phyloP scores from a whole-genome alignment of 2,329 filamentous ascomycete species.

The Sordariomycetes sp. region DNA sequence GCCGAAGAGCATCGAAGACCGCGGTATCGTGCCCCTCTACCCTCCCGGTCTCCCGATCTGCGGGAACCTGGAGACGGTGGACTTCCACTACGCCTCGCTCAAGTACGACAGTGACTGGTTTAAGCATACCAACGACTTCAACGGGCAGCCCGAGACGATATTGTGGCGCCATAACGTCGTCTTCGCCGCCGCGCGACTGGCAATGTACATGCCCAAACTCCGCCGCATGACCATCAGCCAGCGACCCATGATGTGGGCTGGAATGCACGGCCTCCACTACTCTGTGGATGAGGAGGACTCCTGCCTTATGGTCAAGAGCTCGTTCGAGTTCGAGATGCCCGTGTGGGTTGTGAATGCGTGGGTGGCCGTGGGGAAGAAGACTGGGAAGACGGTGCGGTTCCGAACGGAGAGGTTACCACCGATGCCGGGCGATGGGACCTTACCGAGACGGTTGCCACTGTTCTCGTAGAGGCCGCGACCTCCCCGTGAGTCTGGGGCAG shows the following conservation, averaged over 20 bases:
- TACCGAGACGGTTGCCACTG: background rate
- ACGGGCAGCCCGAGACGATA: slow-evolving; percentile 9
- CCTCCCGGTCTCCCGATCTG: slow-evolving; percentile 5
- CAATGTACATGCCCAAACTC: slow-evolving; percentile 12
- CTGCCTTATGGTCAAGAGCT: slow-evolving; percentile 10
- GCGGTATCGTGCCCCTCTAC: slow-evolving; percentile 6
- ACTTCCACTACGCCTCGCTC: slow-evolving; percentile 11
- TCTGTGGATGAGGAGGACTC: slow-evolving; percentile 2
- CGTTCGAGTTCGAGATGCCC: slow-evolving; percentile 12
- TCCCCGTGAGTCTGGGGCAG: background rate
- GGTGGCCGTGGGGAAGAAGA: slow-evolving; percentile 10
- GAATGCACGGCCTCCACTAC: slow-evolving; percentile 12
- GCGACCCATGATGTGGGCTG: slow-evolving; percentile 13
- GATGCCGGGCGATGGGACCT: background rate
- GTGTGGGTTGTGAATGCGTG: slow-evolving; percentile 12
- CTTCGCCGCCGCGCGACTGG: slow-evolving; percentile 12
- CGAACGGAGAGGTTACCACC: background rate
- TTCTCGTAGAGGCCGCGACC: background rate
- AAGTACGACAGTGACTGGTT: slow-evolving; percentile 12
- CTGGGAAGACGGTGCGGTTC: slow-evolving; percentile 3
- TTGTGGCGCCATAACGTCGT: slow-evolving; percentile 12
- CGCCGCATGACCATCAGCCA: slow-evolving; percentile 10
- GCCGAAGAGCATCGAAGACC: slow-evolving; percentile 8
- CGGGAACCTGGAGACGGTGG: slow-evolving; percentile 8
- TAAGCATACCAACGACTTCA: slow-evolving; percentile 10